phyloP scores from a whole-genome alignment of 345 rosid genomes.

The Geranium rotundifolium region DNA sequence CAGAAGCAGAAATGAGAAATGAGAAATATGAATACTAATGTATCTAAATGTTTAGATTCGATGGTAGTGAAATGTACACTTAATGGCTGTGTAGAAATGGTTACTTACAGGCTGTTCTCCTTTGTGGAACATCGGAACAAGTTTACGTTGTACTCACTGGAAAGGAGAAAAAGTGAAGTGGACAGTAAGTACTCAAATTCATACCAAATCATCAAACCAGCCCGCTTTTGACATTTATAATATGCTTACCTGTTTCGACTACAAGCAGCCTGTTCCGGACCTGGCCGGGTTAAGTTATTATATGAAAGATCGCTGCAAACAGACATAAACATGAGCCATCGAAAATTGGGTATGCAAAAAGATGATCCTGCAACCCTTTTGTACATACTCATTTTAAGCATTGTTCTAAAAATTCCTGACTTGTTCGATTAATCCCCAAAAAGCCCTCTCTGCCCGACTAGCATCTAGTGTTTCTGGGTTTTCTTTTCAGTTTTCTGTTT shows the following conservation, averaged over 20 bases:
- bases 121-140: slow-evolving; percentile 26
- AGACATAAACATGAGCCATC: background rate
- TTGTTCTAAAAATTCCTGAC: too few species aligned
- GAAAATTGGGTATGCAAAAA: background rate
- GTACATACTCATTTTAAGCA: too few species aligned
- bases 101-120: slow-evolving; percentile 21
- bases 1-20: background rate
- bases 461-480: too few species aligned
- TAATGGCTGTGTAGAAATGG: background rate
- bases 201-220: background rate
- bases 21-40: too few species aligned
- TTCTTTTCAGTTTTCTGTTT: too few species aligned
- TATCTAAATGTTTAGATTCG: background rate
- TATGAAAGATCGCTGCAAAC: slow-evolving; percentile 43
- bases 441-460: too few species aligned
- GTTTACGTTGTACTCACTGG: slow-evolving; percentile 33
- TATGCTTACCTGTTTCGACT: slow-evolving; percentile 24
- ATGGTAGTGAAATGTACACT: background rate
- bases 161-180: background rate
- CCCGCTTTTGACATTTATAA: background rate
- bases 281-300: slow-evolving; percentile 27
- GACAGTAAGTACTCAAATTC: background rate
- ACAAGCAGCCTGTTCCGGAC: slow-evolving; percentile 25
- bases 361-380: too few species aligned
- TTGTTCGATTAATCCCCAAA: too few species aligned